A percentile compares a stretch with the other conserved stretches of the same genome.
Evolutionary conservation across 2,329 filamentous ascomycete species (phyloP).

Genomic region (Botrytis pseudocinerea): DNA sequence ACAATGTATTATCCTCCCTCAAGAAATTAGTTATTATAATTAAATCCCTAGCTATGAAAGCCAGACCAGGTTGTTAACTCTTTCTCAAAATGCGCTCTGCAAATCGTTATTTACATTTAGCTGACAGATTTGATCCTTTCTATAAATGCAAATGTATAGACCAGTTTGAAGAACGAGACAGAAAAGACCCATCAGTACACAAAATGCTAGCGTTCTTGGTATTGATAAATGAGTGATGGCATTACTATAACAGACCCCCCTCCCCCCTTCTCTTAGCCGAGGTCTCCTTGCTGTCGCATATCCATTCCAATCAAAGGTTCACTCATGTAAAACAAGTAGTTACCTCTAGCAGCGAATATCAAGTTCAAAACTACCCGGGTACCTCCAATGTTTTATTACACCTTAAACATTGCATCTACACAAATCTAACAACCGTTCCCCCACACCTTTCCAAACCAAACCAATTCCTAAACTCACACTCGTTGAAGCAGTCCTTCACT

Average conservation of each 20-base stretch:
- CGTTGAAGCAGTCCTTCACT: background rate
- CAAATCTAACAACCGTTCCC: background rate
- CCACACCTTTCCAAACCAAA: background rate
- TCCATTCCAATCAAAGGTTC: background rate
- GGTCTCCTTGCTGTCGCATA: background rate
- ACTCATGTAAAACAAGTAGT: background rate
- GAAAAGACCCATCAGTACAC: background rate
- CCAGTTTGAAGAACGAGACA: background rate
- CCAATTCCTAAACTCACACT: background rate
- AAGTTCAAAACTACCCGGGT: rapidly evolving
- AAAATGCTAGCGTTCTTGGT: background rate
- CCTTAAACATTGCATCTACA: background rate
- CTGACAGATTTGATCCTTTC: background rate
- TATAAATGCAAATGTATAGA: background rate
- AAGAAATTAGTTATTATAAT: background rate
- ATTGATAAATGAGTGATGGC: background rate
- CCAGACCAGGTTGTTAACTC: background rate
- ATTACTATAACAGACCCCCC: background rate
- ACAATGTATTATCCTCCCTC: background rate
- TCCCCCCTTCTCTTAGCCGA: background rate
- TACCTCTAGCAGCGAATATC: background rate
- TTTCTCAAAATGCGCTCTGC: background rate
- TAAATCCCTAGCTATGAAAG: background rate
- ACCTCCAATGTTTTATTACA: rapidly evolving
- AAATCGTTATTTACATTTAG: background rate